phyloP scores from a whole-genome alignment of 1,284 basidiomycete species.

The Leccinum solheimii region DNA sequence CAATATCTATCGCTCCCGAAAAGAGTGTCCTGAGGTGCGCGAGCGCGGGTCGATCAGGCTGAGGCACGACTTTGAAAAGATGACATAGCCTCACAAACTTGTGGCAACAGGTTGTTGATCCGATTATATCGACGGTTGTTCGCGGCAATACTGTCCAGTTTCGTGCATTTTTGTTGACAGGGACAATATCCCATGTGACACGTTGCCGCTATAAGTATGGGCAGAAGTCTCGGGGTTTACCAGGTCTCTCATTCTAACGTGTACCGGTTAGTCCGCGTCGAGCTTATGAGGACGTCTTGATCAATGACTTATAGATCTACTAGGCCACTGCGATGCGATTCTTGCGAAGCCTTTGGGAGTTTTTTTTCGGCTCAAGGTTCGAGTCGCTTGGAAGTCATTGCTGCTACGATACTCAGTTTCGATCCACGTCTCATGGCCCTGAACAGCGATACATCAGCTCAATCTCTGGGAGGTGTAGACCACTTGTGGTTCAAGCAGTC shows the following conservation, averaged over 20 bases:
- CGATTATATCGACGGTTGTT: not conserved
- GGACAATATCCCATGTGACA: not conserved
- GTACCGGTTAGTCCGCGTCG: constrained; percentile 13
- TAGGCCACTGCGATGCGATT: constrained; percentile 1
- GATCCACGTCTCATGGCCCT: constrained; percentile 14
- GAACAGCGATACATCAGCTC: constrained; percentile 26
- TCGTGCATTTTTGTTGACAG: not conserved
- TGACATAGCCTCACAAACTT: too few relatives aligned
- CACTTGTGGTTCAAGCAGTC: constrained; percentile 26
- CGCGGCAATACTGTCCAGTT: not conserved
- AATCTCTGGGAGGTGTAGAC: constrained; percentile 24
- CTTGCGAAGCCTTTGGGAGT: too few relatives aligned
- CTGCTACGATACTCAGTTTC: constrained; percentile 27
- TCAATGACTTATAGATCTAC: not conserved
- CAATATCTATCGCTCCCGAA: too few relatives aligned
- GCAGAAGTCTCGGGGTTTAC: not conserved
- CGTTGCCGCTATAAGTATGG: constrained; percentile 10
- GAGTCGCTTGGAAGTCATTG: not conserved
- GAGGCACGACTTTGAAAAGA: too few relatives aligned
- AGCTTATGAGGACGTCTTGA: not conserved
- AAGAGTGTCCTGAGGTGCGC: too few relatives aligned
- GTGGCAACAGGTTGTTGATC: too few relatives aligned
- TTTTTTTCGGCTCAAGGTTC: fast-evolving
- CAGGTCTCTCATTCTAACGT: not conserved
- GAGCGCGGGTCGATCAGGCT: too few relatives aligned